phyloP scores from a whole-genome alignment of 1,139 yeast species.

The Scheffersomyces insectosa region DNA sequence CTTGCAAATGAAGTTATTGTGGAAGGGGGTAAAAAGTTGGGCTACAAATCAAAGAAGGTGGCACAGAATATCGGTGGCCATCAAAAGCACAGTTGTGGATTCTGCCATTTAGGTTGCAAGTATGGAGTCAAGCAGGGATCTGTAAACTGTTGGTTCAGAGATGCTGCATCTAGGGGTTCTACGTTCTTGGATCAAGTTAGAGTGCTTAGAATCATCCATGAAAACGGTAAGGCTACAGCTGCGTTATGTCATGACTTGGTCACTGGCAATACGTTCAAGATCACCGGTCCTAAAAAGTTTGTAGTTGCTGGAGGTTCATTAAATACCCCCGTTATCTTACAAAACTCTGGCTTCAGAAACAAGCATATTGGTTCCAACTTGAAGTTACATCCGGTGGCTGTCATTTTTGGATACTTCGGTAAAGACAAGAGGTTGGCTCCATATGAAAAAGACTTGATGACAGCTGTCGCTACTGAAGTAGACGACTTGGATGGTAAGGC shows the following conservation, averaged over 20 bases:
- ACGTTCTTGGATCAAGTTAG: conserved; percentile 50
- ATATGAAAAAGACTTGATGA: conserved; percentile 48
- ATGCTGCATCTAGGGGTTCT: conserved; percentile 50
- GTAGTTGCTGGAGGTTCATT: conserved; percentile 54
- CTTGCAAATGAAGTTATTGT: conserved; percentile 46
- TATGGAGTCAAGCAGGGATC: conserved; percentile 58
- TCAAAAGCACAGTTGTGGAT: conserved; percentile 48
- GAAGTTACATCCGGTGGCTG: conserved; percentile 54
- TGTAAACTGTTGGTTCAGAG: conserved; percentile 52
- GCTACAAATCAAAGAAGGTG: conserved; percentile 41
- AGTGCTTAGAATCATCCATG: conserved; percentile 43
- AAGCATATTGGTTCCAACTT: conserved; percentile 55
- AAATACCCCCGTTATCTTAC: conserved; percentile 52
- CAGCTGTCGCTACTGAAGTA: conserved; percentile 51
- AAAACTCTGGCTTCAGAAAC: conserved; percentile 54
- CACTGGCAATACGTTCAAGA: conserved; percentile 32
- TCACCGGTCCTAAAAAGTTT: conserved; percentile 49
- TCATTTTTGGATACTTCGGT: conserved; percentile 46
- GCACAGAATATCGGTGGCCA: conserved; percentile 55
- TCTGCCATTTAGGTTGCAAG: conserved; percentile 54
- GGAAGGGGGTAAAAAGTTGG: conserved; percentile 48
- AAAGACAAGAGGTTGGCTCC: conserved; percentile 37
- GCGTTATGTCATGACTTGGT: conserved; percentile 34
- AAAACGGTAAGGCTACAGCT: conserved; percentile 47
- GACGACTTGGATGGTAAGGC: conserved; percentile 57